A percentile compares a stretch with the other conserved stretches of the same genome.
Evolutionary conservation across 2,329 filamentous ascomycete species (phyloP).

Genomic region (Colletotrichum lindemuthianum): DNA sequence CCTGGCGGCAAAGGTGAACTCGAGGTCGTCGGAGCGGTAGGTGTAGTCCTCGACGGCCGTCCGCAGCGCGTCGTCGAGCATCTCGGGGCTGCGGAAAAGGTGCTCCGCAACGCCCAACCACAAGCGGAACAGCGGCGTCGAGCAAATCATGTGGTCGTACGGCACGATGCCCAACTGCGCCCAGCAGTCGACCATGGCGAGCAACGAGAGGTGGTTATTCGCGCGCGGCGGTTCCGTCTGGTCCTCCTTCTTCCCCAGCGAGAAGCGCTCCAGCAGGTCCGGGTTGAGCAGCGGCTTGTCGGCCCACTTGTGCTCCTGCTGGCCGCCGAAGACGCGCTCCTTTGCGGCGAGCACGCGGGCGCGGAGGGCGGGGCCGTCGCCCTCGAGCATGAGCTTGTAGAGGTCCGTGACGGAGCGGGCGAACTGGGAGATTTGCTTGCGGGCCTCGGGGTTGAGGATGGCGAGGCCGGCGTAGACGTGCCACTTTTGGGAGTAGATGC

Average conservation of each 20-base stretch:
- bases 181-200: slow-evolving; percentile 99
- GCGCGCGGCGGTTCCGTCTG: slow-evolving; percentile 66
- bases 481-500: slow-evolving; percentile 99
- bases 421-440: slow-evolving; percentile 93
- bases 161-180: slow-evolving; percentile 91
- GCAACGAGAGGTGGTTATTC: slow-evolving; percentile 92
- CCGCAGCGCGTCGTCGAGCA: slow-evolving; percentile 85
- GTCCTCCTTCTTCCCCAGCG: slow-evolving; percentile 74
- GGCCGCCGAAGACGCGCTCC: slow-evolving; percentile 76
- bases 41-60: slow-evolving; percentile 90
- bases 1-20: slow-evolving; percentile 96
- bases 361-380: slow-evolving; percentile 79
- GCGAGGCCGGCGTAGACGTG: slow-evolving; percentile 98
- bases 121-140: slow-evolving; percentile 94
- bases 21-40: slow-evolving; percentile 94
- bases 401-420: slow-evolving; percentile 91
- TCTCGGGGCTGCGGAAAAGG: slow-evolving; percentile 82
- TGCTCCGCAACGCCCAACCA: slow-evolving; percentile 98
- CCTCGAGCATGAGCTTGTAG: slow-evolving; percentile 96
- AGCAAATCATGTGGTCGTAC: slow-evolving; percentile 99
- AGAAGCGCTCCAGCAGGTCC: slow-evolving; percentile 88
- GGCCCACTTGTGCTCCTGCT: slow-evolving; percentile 67
- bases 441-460: slow-evolving; percentile 93
- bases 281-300: slow-evolving; percentile 80
- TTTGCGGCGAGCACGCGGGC: slow-evolving; percentile 71